These are phyloP conservation scores for Naganishia cerealis DNA, from an alignment of 1,284 basidiomycete genomes.

Conservation along the genomic window DNA sequence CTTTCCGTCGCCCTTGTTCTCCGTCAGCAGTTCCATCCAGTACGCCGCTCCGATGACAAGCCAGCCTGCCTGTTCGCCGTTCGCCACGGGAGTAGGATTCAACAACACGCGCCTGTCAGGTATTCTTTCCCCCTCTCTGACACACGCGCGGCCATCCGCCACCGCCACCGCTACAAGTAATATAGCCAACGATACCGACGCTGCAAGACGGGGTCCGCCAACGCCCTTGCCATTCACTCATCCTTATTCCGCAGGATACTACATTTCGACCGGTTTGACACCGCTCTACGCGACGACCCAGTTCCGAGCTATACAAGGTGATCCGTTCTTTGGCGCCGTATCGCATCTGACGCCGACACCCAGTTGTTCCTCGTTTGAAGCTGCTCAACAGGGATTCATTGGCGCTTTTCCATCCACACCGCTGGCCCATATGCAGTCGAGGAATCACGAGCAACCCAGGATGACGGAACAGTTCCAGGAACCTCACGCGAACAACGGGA, in stretches of 20 bases:
- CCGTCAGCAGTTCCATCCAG: conserved; percentile 19
- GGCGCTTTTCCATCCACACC: not conserved
- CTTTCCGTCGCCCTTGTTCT: conserved; percentile 21
- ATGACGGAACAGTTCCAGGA: not conserved
- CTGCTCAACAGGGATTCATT: conserved; percentile 8
- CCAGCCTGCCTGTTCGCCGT: conserved; percentile 13
- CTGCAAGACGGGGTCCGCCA: conserved; percentile 21
- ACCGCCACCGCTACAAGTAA: not conserved
- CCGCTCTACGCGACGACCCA: conserved; percentile 18
- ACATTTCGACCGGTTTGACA: conserved; percentile 23
- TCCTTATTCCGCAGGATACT: conserved; percentile 28
- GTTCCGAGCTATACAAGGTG: conserved; percentile 15
- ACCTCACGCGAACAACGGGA: not conserved
- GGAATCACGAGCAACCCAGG: not conserved
- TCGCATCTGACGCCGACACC: conserved; percentile 25
- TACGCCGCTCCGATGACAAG: conserved; percentile 7
- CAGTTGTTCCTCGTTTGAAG: conserved; percentile 13
- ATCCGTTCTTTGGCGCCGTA: conserved; percentile 26
- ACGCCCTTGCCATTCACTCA: conserved; percentile 24
- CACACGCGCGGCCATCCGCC: conserved; percentile 9
- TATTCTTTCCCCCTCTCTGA: not conserved
- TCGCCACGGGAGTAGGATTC: not conserved
- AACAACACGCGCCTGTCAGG: not conserved
- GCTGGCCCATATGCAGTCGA: not conserved
- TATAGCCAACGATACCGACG: conserved; percentile 1